Evolutionary conservation across 2,329 filamentous ascomycete species (phyloP).

Genomic region (Aurifilum marmelostoma): DNA sequence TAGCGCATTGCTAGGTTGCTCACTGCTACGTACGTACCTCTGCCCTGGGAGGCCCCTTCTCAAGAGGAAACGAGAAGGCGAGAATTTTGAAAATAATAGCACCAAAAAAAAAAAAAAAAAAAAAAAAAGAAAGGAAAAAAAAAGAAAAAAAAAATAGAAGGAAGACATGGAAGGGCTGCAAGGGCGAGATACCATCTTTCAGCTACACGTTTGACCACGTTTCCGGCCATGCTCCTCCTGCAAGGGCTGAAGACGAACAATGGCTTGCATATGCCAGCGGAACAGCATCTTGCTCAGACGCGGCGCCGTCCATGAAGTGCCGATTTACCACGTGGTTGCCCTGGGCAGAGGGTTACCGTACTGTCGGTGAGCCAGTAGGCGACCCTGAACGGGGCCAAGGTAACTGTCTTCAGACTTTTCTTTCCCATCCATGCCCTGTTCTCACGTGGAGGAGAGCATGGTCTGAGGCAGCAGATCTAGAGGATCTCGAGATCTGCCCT

Average conservation of each 20-base stretch:
- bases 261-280: not conserved
- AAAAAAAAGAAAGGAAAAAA: not conserved
- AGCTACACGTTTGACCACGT: not conserved
- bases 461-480: not conserved
- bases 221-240: not conserved
- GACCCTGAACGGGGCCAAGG: too few species aligned
- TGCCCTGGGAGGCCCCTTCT: not conserved
- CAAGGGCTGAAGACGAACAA: not conserved
- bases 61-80: not conserved
- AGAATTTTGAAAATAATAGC: too few species aligned
- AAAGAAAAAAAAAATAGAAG: not conserved
- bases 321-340: not conserved
- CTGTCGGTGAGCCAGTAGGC: not conserved
- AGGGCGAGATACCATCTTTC: too few species aligned
- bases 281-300: not conserved
- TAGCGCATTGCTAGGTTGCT: too few species aligned
- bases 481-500: too few species aligned
- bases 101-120: too few species aligned
- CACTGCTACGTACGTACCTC: too few species aligned
- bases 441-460: not conserved
- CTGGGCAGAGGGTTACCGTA: not conserved
- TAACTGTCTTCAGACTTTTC: too few species aligned
- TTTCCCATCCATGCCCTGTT: not conserved
- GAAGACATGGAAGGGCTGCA: too few species aligned
- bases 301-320: not conserved